Evolutionary conservation across 176 grass and related monocot genomes (phyloP).

Genomic region (Cenchrus purpureus): DNA sequence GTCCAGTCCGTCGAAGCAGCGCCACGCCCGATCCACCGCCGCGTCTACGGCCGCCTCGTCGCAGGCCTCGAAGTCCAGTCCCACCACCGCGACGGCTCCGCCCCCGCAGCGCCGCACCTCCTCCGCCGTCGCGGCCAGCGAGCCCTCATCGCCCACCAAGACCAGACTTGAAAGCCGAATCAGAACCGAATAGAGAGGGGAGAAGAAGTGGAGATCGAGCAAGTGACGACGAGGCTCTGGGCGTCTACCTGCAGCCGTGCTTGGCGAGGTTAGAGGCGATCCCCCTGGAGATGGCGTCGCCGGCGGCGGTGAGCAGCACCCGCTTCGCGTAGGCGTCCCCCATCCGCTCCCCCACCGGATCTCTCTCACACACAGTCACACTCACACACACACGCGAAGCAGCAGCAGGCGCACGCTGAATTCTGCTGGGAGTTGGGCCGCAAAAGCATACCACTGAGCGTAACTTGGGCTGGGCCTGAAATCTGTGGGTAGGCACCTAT

Average conservation of each 20-base stretch:
- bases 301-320: conserved; percentile 67
- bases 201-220: background rate
- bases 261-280: conserved; percentile 64
- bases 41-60: conserved; percentile 58
- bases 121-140: conserved; percentile 44
- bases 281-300: conserved; percentile 73
- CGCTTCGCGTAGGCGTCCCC: conserved; percentile 57
- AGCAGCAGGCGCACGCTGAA: background rate
- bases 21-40: conserved; percentile 66
- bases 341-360: conserved; percentile 61
- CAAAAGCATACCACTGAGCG: background rate
- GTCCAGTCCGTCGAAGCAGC: conserved; percentile 58
- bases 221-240: background rate
- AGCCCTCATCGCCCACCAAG: conserved; percentile 65
- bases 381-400: no score
- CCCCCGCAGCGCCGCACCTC: conserved; percentile 29
- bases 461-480: background rate
- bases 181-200: background rate
- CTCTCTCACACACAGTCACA: no score
- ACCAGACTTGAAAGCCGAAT: conserved; percentile 51
- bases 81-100: conserved; percentile 47
- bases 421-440: background rate
- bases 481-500: no score
- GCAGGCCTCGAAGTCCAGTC: conserved; percentile 65
- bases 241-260: conserved; percentile 71